Evolutionary conservation across 805 yeast species (phyloP), one percentile per base, ranked within the genome.

Genomic region (Lachancea quebecensis): DNA sequence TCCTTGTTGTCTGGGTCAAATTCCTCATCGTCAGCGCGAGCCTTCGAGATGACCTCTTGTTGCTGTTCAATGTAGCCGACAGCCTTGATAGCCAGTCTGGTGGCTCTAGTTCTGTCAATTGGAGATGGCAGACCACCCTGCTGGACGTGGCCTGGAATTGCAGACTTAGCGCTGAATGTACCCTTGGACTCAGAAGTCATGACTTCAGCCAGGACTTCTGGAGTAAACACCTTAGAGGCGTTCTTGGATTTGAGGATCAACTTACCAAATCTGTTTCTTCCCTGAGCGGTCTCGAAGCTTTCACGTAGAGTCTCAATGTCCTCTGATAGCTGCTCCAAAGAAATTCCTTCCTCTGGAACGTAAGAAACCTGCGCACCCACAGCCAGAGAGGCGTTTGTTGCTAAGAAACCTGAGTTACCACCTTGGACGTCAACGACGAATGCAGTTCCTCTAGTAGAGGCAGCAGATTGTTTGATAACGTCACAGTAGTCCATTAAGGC

Each of bases 361-460:
- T 90, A 93, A 10, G 86, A 83, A 1, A 91, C 93, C 50, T 83
- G 82, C 2, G 98, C 96, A 48, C 99, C 99, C 35, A 90, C 79
- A 38, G 86, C 85, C 41, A 93, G 74, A 16, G 90, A 85, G 14
- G 89, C 82, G 64, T 74, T 82, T 3, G 95, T 79, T 5, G 98
- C 96, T 60, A 93, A 80, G 66, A 81, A 93, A 14, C 99, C 99
- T 11, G 93, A 84, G 64, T 88, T 83, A 45, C 99, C 99, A 58
- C 99, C 99, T 70, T 95, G 99, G 14, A 90, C 97, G 63, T 93
- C 99, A 51, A 93, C 93, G 33, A 93, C 96, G 64, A 93, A 93
- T 21, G 84, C 96, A 57, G 99, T 77, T 57, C 87, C 84, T 71
- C 99, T 80, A 2, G 96, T 79, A 14, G 99, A 87, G 16, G 96